Conservation (phyloP, 495 filamentous ascomycete species). For the Schizothecium vesticola region DNA sequence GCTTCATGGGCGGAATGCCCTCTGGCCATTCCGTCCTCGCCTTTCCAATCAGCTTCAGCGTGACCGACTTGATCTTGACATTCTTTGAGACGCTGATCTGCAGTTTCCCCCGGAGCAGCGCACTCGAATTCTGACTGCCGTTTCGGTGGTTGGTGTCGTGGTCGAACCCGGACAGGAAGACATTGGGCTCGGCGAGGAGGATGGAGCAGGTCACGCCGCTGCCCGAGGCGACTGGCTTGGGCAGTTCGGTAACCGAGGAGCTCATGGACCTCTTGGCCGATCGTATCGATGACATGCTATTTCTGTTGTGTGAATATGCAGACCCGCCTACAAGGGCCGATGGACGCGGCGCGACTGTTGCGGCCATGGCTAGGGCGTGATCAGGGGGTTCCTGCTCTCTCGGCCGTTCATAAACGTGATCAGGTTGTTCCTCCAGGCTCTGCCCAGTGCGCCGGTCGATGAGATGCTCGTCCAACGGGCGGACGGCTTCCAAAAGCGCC, state of each 20-base stretch:
- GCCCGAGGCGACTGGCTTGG: slow-evolving; percentile 68
- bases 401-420: neutral
- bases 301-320: slow-evolving; percentile 27
- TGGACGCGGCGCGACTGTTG: slow-evolving; percentile 18
- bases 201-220: slow-evolving; percentile 69
- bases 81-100: slow-evolving; percentile 80
- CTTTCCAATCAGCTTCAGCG: slow-evolving; percentile 77
- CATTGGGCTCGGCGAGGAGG: slow-evolving; percentile 76
- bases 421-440: neutral
- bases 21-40: slow-evolving; percentile 96
- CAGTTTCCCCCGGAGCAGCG: slow-evolving; percentile 81
- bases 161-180: slow-evolving; percentile 90
- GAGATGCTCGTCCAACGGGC: neutral
- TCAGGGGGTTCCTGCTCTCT: neutral
- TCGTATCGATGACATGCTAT: slow-evolving; percentile 41
- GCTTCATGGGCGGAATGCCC: slow-evolving; percentile 87
- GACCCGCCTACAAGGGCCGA: slow-evolving; percentile 3
- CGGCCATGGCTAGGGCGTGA: slow-evolving; percentile 21
- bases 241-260: slow-evolving; percentile 40
- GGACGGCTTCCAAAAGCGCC: neutral
- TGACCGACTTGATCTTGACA: slow-evolving; percentile 92
- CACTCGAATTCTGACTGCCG: slow-evolving; percentile 51
- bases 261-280: slow-evolving; percentile 39
- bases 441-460: neutral
- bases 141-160: slow-evolving; percentile 64